Evolutionary conservation across 75 land plant species (phyloP).

Genomic region (Cunninghamia lanceolata): DNA sequence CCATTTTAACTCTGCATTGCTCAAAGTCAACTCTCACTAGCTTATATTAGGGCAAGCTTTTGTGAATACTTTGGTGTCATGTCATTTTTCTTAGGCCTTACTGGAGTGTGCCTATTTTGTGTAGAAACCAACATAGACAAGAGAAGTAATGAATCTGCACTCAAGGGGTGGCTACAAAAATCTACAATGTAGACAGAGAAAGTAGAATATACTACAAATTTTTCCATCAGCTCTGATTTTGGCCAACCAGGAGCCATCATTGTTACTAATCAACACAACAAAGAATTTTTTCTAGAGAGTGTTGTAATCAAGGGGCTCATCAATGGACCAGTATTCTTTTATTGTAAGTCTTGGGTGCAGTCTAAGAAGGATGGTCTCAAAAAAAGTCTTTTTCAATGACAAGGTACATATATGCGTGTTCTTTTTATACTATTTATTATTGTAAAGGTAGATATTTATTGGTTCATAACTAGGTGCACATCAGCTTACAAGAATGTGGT

Average conservation of each 20-base stretch:
- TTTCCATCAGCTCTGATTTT: slow-evolving; percentile 52
- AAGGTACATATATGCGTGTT: slow-evolving; percentile 24
- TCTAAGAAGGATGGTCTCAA: slow-evolving; percentile 46
- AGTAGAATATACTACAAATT: slow-evolving; percentile 55
- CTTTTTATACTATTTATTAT: background rate
- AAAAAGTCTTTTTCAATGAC: slow-evolving; percentile 70
- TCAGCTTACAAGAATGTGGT: background rate
- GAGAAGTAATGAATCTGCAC: slow-evolving; percentile 40
- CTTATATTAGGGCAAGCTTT: background rate
- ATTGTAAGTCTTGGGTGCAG: slow-evolving; percentile 88
- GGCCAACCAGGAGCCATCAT: slow-evolving; percentile 89
- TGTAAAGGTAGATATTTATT: background rate
- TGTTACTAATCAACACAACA: slow-evolving; percentile 63
- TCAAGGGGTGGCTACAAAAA: slow-evolving; percentile 65
- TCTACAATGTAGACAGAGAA: slow-evolving; percentile 31
- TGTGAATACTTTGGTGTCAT: background rate
- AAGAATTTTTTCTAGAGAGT: slow-evolving; percentile 73
- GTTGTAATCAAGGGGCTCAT: slow-evolving; percentile 63
- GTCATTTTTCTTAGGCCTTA: background rate
- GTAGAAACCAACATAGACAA: slow-evolving; percentile 37
- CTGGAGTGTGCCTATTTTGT: background rate
- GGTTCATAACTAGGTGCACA: background rate
- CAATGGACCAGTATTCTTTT: slow-evolving; percentile 55
- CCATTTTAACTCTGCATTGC: background rate
- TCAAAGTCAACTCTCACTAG: background rate